Evolutionary conservation across 108 stramenopile species (phyloP).

Genomic region (Pseudonitzschia multistriata): DNA sequence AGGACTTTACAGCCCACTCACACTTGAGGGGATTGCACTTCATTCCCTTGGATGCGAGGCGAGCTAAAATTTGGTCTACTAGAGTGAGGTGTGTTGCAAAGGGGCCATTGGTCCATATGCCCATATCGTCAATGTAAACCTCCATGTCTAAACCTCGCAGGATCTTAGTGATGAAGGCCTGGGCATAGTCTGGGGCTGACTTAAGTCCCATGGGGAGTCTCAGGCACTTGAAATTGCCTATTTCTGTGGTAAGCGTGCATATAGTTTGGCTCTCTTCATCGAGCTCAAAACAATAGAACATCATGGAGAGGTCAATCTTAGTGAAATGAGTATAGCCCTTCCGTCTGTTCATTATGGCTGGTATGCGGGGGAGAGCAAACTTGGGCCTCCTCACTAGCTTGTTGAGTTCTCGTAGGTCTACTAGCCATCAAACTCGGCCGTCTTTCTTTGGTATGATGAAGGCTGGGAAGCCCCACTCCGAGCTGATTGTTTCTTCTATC

Average conservation of each 20-base stretch:
- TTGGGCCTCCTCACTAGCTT: neutral
- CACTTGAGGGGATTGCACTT: slow-evolving; percentile 7
- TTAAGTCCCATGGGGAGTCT: slow-evolving; percentile 49
- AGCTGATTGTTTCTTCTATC: neutral
- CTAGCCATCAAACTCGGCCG: neutral
- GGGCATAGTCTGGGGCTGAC: slow-evolving; percentile 39
- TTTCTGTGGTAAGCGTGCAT: slow-evolving; percentile 43
- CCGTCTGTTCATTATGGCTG: slow-evolving; percentile 15
- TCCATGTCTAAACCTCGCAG: too few relatives aligned
- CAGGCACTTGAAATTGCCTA: slow-evolving; percentile 39
- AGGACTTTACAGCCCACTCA: slow-evolving; percentile 22
- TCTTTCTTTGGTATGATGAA: slow-evolving; percentile 48
- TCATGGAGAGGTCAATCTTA: slow-evolving; percentile 32
- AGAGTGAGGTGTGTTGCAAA: too few relatives aligned
- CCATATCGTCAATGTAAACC: too few relatives aligned
- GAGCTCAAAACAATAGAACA: slow-evolving; percentile 10
- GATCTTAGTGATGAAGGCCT: slow-evolving; percentile 26
- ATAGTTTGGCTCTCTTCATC: slow-evolving; percentile 16
- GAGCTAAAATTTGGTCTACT: too few relatives aligned
- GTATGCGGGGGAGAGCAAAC: slow-evolving; percentile 19
- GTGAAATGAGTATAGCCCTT: slow-evolving; percentile 18
- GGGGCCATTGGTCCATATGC: too few relatives aligned
- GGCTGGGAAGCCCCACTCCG: slow-evolving; percentile 21
- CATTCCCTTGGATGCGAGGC: too few relatives aligned
- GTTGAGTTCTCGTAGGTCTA: neutral